A percentile compares a stretch with the other conserved stretches of the same genome.
phyloP scores from a whole-genome alignment of 2,329 filamentous ascomycete genomes.

The Ophiocordyceps australis region DNA sequence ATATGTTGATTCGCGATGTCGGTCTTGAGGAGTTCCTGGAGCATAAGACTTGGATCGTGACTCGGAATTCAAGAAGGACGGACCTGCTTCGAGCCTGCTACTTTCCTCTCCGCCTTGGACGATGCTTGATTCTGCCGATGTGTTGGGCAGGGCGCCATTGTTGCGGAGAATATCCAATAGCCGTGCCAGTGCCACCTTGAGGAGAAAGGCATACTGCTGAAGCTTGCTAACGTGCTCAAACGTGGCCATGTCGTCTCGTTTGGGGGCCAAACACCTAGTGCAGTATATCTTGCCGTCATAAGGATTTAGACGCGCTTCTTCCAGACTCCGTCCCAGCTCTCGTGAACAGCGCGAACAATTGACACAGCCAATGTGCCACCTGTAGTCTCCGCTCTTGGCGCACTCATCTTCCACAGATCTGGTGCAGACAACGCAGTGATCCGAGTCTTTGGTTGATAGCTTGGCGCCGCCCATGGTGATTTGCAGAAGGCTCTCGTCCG shows the following conservation, averaged over 20 bases:
- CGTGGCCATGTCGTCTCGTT: slow-evolving; percentile 27
- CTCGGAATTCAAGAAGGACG: slow-evolving; percentile 35
- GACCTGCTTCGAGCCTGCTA: slow-evolving; percentile 7
- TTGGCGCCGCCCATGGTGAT: slow-evolving; percentile 45
- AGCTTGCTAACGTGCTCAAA: slow-evolving; percentile 70
- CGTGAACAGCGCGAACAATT: slow-evolving; percentile 47
- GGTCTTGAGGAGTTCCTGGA: too few relatives aligned
- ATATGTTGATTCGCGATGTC: slow-evolving; percentile 60
- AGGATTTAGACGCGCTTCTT: slow-evolving; percentile 54
- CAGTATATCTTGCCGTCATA: slow-evolving; percentile 56
- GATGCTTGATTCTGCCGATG: slow-evolving; percentile 42
- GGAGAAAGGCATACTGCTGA: slow-evolving; percentile 84
- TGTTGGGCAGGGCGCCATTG: slow-evolving; percentile 62
- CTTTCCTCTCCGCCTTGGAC: slow-evolving; percentile 5
- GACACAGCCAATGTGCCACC: slow-evolving; percentile 75
- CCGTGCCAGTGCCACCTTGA: slow-evolving; percentile 79
- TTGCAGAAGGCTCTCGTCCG: slow-evolving; percentile 50
- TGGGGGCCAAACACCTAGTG: slow-evolving; percentile 40
- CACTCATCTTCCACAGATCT: slow-evolving; percentile 93
- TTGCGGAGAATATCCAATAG: slow-evolving; percentile 73
- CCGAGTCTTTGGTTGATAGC: slow-evolving; percentile 58
- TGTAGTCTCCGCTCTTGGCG: slow-evolving; percentile 50
- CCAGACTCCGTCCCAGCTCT: slow-evolving; percentile 50
- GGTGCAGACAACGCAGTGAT: slow-evolving; percentile 67
- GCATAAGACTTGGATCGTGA: slow-evolving; percentile 59